Evolutionary conservation across 352 stramenopile species (phyloP), one percentile per base, ranked within the genome.

Genomic region (Phytophthora syringae): DNA sequence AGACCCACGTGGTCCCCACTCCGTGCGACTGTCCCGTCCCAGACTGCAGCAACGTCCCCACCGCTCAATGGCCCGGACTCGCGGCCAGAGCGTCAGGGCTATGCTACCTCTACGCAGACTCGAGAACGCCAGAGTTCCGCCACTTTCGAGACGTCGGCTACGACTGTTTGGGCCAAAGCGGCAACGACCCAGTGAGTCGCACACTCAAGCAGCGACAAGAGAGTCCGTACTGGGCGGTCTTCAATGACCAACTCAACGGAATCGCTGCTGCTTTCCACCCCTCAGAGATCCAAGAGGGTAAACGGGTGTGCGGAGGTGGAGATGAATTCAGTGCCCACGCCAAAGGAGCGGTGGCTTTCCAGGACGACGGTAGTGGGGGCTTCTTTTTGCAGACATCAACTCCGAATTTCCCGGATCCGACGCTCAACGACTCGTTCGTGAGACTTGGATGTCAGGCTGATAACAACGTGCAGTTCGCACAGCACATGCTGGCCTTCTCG

Each of bases 21-120:
- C 82, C 84, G 11, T 94, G 86, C 64, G 82, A 92, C 64, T 94
- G 86, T 63, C 49, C 72, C 5, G 62, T 74, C 3, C 84, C 86
- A 0, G 52, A 79, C 51, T 94, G 86, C 58, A 57, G 67, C 27
- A 82, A 87, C 25, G 77, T 88, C 7, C 45, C 74, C 1, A 90
- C 77, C 0, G 59, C 72, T 3, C 30, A 49, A 3, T 74, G 76
- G 27, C 50, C 82, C 24, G 64, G 66, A 24, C 64, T 57, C 2
- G 43, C 69, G n/a, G 20, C 54, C 13, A 72, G 86, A 43, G 75
- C 79, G 3, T 51, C 74, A 25, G 86, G 86, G 0, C 82, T 94
- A 15, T 94, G 86, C 69, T 94, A 94, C 52, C 65, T 94, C 21
- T 94, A 94, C 58, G 86, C 84, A 3, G 86, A 94, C 68, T 74